Evolutionary conservation across 331 rosid species (phyloP), one percentile per base, ranked within the genome.

Genomic region (Rosa hybrid): DNA sequence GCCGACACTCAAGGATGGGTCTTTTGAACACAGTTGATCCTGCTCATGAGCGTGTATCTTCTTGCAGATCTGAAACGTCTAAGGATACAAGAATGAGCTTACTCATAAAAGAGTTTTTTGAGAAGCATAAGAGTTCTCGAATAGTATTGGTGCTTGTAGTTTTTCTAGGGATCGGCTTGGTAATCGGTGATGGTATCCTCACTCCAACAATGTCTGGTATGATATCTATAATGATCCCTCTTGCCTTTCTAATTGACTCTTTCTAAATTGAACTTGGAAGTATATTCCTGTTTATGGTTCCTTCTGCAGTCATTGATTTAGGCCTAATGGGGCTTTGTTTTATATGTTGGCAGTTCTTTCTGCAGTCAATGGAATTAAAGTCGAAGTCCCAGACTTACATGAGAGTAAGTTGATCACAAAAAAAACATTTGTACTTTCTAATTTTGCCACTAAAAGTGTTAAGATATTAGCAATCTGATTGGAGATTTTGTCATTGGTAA

Each of bases 191-290:
- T 71, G 88, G 86, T 64, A 75, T 85, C 11, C 84, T 85, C 48
- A 85, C 86, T 42, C 88, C 88, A 50, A 16, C 88, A 64, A 85
- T 85, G 78, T 85, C 88, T 12, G 88, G 88, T 85, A 50, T 39
- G 76, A 25, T 46, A 76, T 59, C 64, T 64, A 20, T 27, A 48
- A 23, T 45, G n/a, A 20, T 57, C 17, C 10, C 8, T 78, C 68
- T 56, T 23, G 59, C 46, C 56, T 27, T 11, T 39, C 60, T 7
- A 2, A 14, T 25, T 27, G 69, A 25, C 30, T 69, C 21, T 70
- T 42, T 69, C 13, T 76, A 45, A 45, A 3, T 76, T 23, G 34
- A 76, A 63, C 27, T 21, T 4, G 30, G 41, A 16, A 8, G 11
- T 4, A 16, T 27, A 20, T 63, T 76, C 56, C 17, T 13, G 59